Percentiles rank a stretch among this genome's conserved stretches.
These are phyloP conservation scores for Zymoseptoria passerinii DNA, from an alignment of 2,329 filamentous ascomycete species.

Conservation along the genomic window DNA sequence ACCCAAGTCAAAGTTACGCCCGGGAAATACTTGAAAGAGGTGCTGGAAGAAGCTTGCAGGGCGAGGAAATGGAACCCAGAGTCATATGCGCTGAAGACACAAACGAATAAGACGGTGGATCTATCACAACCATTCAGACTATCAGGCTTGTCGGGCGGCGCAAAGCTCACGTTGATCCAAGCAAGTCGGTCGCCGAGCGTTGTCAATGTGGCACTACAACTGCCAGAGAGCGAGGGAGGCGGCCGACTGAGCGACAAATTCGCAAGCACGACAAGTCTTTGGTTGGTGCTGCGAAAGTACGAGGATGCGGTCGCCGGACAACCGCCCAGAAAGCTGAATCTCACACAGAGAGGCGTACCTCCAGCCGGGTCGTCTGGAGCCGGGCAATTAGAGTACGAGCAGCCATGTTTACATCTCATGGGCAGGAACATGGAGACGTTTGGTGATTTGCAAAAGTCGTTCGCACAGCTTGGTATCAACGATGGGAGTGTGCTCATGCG, in stretches of 20 bases:
- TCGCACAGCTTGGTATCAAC: constrained; percentile 80
- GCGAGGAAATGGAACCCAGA: constrained; percentile 67
- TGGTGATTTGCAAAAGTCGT: constrained; percentile 75
- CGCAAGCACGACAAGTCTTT: constrained; percentile 77
- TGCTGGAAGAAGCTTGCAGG: constrained; percentile 77
- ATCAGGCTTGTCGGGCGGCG: constrained; percentile 72
- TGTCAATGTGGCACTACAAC: constrained; percentile 80
- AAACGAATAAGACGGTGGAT: constrained; percentile 78
- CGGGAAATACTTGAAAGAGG: constrained; percentile 70
- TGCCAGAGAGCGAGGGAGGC: constrained; percentile 62
- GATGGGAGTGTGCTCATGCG: constrained; percentile 72
- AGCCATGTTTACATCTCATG: constrained; percentile 75
- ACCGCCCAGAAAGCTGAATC: constrained; percentile 50
- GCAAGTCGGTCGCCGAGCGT: constrained; percentile 76
- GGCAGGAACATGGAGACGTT: constrained; percentile 70
- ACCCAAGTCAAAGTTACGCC: constrained; percentile 77
- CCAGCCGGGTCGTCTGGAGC: constrained; percentile 48
- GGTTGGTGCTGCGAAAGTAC: constrained; percentile 83
- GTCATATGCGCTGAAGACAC: constrained; percentile 76
- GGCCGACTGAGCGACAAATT: constrained; percentile 75
- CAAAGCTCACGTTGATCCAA: constrained; percentile 85
- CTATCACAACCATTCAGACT: constrained; percentile 77
- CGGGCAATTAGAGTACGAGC: constrained; percentile 80
- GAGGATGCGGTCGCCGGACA: constrained; percentile 59
- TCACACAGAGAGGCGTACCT: constrained; percentile 75